Conservation (phyloP, 2,329 filamentous ascomycete species). For the Bipolaris cookei region DNA sequence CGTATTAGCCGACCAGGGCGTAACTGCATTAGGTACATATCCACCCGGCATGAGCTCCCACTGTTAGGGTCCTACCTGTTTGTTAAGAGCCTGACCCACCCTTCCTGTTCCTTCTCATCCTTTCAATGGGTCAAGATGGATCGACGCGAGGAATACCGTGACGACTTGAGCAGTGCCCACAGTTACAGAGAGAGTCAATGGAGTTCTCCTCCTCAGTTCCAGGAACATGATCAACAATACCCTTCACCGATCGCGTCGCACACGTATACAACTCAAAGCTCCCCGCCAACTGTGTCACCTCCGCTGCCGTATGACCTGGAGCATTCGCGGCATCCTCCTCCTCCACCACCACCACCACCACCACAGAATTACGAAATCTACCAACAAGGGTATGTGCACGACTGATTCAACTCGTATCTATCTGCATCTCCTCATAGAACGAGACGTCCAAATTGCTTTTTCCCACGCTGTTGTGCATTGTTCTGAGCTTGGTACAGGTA, state of each 20-base stretch:
- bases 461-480: neutral
- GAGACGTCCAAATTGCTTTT: neutral
- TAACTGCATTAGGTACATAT: conserved; percentile 21
- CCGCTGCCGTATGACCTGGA: conserved; percentile 26
- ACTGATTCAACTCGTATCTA: conserved; percentile 6
- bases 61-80: neutral
- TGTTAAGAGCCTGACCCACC: conserved; percentile 18
- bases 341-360: neutral
- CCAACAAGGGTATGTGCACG: conserved; percentile 22
- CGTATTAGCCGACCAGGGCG: conserved; percentile 8
- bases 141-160: conserved; percentile 20
- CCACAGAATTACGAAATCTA: conserved; percentile 16
- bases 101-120: conserved; percentile 5
- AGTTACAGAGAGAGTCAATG: conserved; percentile 25
- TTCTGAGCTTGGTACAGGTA: conserved; percentile 23
- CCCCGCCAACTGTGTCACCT: conserved; percentile 25
- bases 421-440: neutral
- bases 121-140: conserved; percentile 21
- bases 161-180: conserved; percentile 19
- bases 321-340: conserved; percentile 11
- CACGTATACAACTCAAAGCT: conserved; percentile 15
- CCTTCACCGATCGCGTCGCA: conserved; percentile 14
- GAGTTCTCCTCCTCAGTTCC: conserved; percentile 31
- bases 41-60: conserved; percentile 6
- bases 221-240: conserved; percentile 28